A percentile compares a stretch with the other conserved stretches of the same genome.
These are phyloP conservation scores for Sonneratia caseolaris DNA, from an alignment of 345 rosid genomes.

Conservation along the genomic window DNA sequence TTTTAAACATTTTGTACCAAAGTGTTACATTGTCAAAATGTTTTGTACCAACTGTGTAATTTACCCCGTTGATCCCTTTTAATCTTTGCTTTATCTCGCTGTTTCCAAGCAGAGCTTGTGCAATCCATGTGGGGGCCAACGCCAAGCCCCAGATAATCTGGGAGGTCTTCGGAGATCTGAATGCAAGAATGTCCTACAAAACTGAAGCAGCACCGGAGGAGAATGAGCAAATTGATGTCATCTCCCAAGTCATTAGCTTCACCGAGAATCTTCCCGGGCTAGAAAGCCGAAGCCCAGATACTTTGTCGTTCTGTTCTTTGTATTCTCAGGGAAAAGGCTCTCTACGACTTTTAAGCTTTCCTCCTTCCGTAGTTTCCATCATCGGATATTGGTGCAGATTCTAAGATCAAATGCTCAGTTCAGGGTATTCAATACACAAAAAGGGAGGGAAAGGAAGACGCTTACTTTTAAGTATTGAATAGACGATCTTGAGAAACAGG, in stretches of 20 bases:
- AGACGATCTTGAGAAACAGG: no score
- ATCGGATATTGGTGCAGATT: no score
- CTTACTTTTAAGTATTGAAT: no score
- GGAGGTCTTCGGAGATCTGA: constrained; percentile 11
- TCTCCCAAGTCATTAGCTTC: constrained; percentile 26
- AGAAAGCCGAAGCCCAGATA: constrained; percentile 14
- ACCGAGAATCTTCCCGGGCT: constrained; percentile 18
- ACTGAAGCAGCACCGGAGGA: constrained; percentile 37
- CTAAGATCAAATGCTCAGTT: no score
- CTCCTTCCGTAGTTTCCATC: no score
- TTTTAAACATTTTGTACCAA: no score
- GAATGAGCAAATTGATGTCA: constrained; percentile 25
- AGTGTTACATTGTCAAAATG: no score
- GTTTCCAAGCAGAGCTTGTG: constrained; percentile 26
- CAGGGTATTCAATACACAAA: no score
- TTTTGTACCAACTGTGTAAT: no score
- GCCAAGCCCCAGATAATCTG: constrained; percentile 16
- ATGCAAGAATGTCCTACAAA: constrained; percentile 17
- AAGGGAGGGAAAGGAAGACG: no score
- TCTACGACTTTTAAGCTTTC: no score
- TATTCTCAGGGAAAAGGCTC: background rate
- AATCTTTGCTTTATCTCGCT: background rate
- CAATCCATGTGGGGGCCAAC: constrained; percentile 10
- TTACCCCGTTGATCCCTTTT: background rate
- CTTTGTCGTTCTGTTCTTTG: no score